Base-by-base conservation (phyloP, 139 green algal species). In the Coccomyxa sp. region DNA sequence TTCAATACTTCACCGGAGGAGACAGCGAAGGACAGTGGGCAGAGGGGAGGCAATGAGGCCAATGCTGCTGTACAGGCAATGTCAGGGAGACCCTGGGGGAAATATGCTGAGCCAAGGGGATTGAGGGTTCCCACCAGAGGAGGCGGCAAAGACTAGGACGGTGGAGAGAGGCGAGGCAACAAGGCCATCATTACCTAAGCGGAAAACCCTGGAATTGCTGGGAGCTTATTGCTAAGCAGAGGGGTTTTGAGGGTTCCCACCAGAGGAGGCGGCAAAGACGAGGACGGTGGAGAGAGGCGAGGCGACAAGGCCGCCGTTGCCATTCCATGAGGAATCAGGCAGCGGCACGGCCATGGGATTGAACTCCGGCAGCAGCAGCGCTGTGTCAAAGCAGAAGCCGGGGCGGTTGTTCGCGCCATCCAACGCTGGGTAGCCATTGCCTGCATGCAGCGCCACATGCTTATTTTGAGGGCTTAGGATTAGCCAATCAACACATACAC, bases 321-420 rank as follows among this genome's bases (percentile, higher is more conserved):
- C 18, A 0, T 23, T 13, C n/a, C 11, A 23, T 9, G 18, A 23
- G 25, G 17, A 21, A 10, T 30, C 77, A 67, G 51, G 51, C n/a
- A 68, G 28, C 18, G 51, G 28, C 28, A 68, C 77, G 12, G 77
- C 77, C 77, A 81, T 32, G 21, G 77, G 77, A 51, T 81, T 81
- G 77, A 60, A 81, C 77, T 31, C 77, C 18, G 77, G 77, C 77
- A 74, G 77, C 77, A 81, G 77, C 25, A 58, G 25, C 18, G 51
- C 77, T 10, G 32, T 81, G 77, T 81, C 77, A 38, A 71, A 81
- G 77, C 77, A 81, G 77, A 71, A 81, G 18, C 57, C 51, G 13
- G 77, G 71, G 1, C 71, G 57, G 51, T 45, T 23, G 57, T 30
- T 28, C 13, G 76, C 58, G 76, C 23, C 30, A 13, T 59, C 38